Evolutionary conservation across 352 stramenopile genomes (phyloP).

Genomic region (Lagenidium sp.): DNA sequence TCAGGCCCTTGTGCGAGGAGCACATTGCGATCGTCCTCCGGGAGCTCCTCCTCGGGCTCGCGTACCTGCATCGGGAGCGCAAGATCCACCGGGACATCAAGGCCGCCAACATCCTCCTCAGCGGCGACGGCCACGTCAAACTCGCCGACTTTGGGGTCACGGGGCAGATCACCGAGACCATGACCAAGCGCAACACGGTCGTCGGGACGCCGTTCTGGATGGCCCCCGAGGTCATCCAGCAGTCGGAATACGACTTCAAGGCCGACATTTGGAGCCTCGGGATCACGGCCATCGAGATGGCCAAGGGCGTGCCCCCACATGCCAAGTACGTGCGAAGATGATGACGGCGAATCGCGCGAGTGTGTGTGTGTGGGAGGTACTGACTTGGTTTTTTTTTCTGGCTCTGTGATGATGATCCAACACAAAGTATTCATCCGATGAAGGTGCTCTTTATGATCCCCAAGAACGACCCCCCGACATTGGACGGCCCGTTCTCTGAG

Average conservation of each 20-base stretch:
- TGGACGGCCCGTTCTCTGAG: constrained; percentile 71
- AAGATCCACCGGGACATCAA: constrained; percentile 86
- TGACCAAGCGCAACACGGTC: constrained; percentile 97
- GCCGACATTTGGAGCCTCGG: constrained; percentile 98
- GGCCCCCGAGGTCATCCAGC: constrained; percentile 83
- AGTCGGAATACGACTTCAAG: constrained; percentile 93
- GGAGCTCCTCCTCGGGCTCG: constrained; percentile 67
- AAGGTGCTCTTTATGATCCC: constrained; percentile 99
- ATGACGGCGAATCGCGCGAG: too few species aligned
- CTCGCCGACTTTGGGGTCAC: constrained; percentile 85
- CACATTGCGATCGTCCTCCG: constrained; percentile 82
- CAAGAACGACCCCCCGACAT: constrained; percentile 83
- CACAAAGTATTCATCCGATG: constrained; percentile 94
- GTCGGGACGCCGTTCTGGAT: constrained; percentile 99
- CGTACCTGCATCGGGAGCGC: constrained; percentile 74
- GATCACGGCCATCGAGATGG: constrained; percentile 99
- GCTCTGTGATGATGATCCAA: too few species aligned
- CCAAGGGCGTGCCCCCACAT: constrained; percentile 93
- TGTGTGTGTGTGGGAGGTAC: too few species aligned
- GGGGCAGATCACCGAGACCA: constrained; percentile 93
- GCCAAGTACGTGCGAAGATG: constrained; percentile 21
- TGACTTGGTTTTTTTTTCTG: too few species aligned
- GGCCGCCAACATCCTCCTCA: constrained; percentile 74
- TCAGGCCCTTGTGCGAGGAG: constrained; percentile 57
- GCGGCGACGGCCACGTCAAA: constrained; percentile 71